phyloP scores from a whole-genome alignment of 805 yeast species.

The Ogataea philodendri region DNA sequence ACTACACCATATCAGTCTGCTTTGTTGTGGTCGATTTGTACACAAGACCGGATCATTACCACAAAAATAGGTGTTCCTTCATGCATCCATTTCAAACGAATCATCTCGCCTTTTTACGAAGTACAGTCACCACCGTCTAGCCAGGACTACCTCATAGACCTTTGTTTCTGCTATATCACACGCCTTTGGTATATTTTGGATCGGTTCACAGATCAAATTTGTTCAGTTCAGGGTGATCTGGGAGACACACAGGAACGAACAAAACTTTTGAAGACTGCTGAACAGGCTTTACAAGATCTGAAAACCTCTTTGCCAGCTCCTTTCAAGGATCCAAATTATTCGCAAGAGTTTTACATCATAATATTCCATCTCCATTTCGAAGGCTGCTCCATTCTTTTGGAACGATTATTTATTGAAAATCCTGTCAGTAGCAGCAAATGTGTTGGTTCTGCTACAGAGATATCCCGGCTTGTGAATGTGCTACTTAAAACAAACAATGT shows the following conservation, averaged over 20 bases:
- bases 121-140: constrained; percentile 15
- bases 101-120: constrained; percentile 33
- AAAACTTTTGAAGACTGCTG: constrained; percentile 27
- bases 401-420: constrained; percentile 23
- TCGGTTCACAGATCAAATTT: constrained; percentile 35
- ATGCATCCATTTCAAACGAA: constrained; percentile 35
- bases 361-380: constrained; percentile 29
- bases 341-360: constrained; percentile 14
- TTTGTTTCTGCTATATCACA: constrained; percentile 27
- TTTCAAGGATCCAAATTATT: constrained; percentile 6
- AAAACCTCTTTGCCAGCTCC: constrained; percentile 23
- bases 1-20: constrained; percentile 29
- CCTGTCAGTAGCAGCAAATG: constrained; percentile 18
- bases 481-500: constrained; percentile 2
- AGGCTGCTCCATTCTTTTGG: constrained; percentile 21
- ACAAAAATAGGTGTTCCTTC: constrained; percentile 30
- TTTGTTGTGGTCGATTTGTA: constrained; percentile 32
- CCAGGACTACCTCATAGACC: constrained; percentile 21
- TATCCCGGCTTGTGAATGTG: constrained; percentile 9
- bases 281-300: constrained; percentile 26
- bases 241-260: constrained; percentile 33
- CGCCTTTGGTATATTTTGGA: constrained; percentile 35
- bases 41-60: constrained; percentile 33
- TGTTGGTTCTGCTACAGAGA: constrained; percentile 20
- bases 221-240: constrained; percentile 32